Evolutionary conservation across 345 rosid genomes (phyloP), one percentile per base, ranked within the genome.

Genomic region (Eucalyptus cloeziana): DNA sequence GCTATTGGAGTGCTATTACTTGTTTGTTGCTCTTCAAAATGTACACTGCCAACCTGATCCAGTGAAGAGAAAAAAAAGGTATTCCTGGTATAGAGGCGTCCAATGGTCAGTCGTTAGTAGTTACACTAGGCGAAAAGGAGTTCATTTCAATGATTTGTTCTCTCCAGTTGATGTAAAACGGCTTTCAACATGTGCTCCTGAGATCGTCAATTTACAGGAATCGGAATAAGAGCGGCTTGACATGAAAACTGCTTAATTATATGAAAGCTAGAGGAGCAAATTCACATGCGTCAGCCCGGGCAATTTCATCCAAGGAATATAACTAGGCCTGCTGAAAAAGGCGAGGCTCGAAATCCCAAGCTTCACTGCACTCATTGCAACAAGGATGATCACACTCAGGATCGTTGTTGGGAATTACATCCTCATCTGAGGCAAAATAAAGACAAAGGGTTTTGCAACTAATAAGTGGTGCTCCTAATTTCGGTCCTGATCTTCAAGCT

Each of bases 11-110:
- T 40, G 49, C 87, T 31, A 95, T 91, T 96, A 94, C 99, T 91
- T 95, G 97, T 91, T 96, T 96, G 92, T 94, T 95, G 91, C 99
- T 96, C 96, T 98, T 98, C 91, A 98, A 92, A 89, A 98, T 52
- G 56, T 24, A 52, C 56, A 19, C 56, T 0, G 2, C 21, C 56
- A 52, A 52, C 24, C 56, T 19, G 56, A 52, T 52, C 56, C 56
- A 7, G 56, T 52, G 10, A 52, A 52, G 56, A 51, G 56, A 17
- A 51, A 16, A 49, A 49, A 49, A 15, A 2, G 21, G 54, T 51
- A 51, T 51, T 51, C 21, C 54, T 51, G 54, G 21, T 16, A 51
- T 51, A 16, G 4, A 51, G 54, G 60, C 12, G 60, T 22, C 60
- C 25, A 56, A 4, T 67, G 79, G 11, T 67, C 16, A 67, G 79